A percentile compares a stretch with the other conserved stretches of the same genome.
Evolutionary conservation across 495 filamentous ascomycete genomes (phyloP).

Genomic region (Hyaloscypha finlandica): DNA sequence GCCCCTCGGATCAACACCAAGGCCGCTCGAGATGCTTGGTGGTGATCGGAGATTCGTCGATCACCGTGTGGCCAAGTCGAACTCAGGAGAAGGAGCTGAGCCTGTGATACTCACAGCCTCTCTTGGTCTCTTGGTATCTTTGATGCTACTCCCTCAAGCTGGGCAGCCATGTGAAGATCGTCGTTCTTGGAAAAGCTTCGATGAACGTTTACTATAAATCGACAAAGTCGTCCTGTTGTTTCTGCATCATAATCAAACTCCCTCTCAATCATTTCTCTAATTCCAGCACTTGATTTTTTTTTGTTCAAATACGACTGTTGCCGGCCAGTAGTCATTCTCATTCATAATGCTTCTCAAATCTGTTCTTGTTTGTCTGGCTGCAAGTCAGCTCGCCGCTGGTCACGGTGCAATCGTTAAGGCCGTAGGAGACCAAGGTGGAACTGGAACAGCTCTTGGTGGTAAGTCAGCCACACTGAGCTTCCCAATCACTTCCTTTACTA

Average conservation of each 20-base stretch:
- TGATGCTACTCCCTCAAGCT: neutral
- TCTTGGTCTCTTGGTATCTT: conserved; percentile 3
- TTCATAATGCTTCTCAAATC: conserved; percentile 23
- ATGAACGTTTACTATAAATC: neutral
- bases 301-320: neutral
- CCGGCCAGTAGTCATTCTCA: conserved; percentile 15
- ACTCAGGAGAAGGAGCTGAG: neutral
- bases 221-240: neutral
- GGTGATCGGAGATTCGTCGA: neutral
- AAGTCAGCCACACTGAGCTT: neutral
- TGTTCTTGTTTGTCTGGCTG: conserved; percentile 10
- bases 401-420: conserved; percentile 28
- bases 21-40: neutral
- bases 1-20: too few relatives aligned
- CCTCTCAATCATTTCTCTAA: neutral
- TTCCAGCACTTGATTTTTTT: neutral
- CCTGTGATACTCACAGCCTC: conserved; percentile 17
- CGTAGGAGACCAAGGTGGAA: conserved; percentile 19
- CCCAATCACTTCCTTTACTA: neutral
- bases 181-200: too few relatives aligned
- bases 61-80: neutral
- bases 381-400: conserved; percentile 21
- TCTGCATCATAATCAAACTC: conserved; percentile 1
- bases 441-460: conserved; percentile 17
- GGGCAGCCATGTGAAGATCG: neutral